Conservation (phyloP, 1,284 basidiomycete species). For the Neonothopanus nambi region DNA sequence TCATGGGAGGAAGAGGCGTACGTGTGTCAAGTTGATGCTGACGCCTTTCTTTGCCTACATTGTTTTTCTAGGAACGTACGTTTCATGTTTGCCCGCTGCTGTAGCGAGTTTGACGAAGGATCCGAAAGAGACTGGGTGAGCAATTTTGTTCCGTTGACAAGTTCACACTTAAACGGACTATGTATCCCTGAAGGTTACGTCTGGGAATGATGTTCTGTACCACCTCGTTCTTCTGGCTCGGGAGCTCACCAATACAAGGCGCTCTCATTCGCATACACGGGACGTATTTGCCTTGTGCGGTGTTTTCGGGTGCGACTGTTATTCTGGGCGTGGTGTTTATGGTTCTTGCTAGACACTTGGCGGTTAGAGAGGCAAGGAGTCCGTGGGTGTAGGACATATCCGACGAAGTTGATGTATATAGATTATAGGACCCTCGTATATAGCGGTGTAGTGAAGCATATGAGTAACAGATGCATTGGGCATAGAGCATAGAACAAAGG, state of each 20-base stretch:
- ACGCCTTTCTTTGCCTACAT: background rate
- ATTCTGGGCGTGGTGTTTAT: constrained; percentile 19
- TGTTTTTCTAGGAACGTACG: constrained; percentile 16
- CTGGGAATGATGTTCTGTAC: constrained; percentile 23
- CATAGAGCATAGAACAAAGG: too few species aligned
- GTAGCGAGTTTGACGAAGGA: constrained; percentile 14
- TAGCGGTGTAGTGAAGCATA: too few species aligned
- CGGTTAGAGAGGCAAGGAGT: background rate
- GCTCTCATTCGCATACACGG: constrained; percentile 16
- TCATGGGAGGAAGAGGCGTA: background rate
- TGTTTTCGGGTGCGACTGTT: constrained; percentile 19
- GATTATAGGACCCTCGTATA: too few species aligned
- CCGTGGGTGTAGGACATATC: background rate
- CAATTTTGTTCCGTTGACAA: background rate
- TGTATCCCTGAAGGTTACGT: constrained; percentile 10
- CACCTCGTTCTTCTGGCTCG: constrained; percentile 24
- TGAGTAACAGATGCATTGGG: too few species aligned
- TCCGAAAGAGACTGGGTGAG: constrained; percentile 19
- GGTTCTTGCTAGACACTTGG: constrained; percentile 5
- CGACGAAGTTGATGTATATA: too few species aligned
- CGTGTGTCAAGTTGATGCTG: background rate
- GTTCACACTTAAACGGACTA: background rate
- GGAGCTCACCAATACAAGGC: constrained; percentile 22
- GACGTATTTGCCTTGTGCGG: constrained; percentile 19
- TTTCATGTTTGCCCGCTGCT: constrained; percentile 17